phyloP scores from a whole-genome alignment of 345 rosid genomes.

The Sisymbrium altissimum region DNA sequence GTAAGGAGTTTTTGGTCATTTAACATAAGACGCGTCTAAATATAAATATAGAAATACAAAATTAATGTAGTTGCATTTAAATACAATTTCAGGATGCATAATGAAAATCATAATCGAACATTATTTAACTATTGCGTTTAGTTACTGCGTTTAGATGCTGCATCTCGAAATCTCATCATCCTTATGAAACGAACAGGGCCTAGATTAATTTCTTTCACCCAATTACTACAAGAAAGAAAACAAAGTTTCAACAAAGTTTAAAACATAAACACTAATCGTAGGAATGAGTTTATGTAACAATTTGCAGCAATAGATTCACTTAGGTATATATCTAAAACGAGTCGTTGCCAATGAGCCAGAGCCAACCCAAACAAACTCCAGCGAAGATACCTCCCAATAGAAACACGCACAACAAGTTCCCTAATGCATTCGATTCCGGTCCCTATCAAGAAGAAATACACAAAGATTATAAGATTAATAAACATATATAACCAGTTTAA shows the following conservation, averaged over 20 bases:
- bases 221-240: neutral
- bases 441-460: conserved; percentile 19
- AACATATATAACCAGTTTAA: neutral
- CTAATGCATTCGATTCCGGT: conserved; percentile 32
- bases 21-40: too few relatives aligned
- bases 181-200: too few relatives aligned
- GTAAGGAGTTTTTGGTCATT: too few relatives aligned
- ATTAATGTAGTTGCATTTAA: too few relatives aligned
- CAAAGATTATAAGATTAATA: neutral
- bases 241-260: neutral
- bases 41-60: too few relatives aligned
- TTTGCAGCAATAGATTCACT: neutral
- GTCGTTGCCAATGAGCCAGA: conserved; percentile 39
- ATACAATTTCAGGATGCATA: too few relatives aligned
- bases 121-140: too few relatives aligned
- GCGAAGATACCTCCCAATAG: conserved; percentile 33
- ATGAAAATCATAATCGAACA: too few relatives aligned
- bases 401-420: conserved; percentile 31
- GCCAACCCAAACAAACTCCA: conserved; percentile 37
- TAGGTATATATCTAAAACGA: conserved; percentile 41
- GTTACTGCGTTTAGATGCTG: too few relatives aligned
- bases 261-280: neutral
- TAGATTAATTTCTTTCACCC: too few relatives aligned
- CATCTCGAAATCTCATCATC: too few relatives aligned
- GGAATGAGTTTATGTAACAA: neutral